Evolutionary conservation across 2,329 filamentous ascomycete genomes (phyloP), one percentile per base, ranked within the genome.

Genomic region (Pseudocercospora fuligena): DNA sequence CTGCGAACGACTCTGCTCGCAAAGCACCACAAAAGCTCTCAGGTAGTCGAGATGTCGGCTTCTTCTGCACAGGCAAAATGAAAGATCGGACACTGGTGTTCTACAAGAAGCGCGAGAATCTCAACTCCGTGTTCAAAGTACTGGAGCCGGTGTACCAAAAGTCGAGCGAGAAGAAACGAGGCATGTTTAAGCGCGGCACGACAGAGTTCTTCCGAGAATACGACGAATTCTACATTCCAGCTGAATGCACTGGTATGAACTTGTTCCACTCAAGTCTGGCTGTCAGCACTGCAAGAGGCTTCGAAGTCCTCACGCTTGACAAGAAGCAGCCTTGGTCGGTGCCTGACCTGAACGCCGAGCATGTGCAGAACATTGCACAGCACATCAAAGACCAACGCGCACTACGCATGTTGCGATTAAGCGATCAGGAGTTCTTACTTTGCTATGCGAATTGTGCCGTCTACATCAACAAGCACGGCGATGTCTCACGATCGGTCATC

Each of bases 151-250:
- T 99, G 27, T 92, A 95, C 75, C 94, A 97, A 72, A 97, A 97
- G 77, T 91, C 93, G 0, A 90, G 92, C 0, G 92, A 97, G 76
- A 94, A 92, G 82, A 92, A 90, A 74, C 87, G 89, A 4, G 89
- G 92, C 8, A 83, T 90, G 70, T 89, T 88, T 76, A 83, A 89
- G 19, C 86, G 87, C 9, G 93, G 93, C 21, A 89, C 87, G 66
- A 97, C 94, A 0, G 95, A 99, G 74, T 94, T 94, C 74, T 99
- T 98, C 88, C 91, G 95, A 69, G 95, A 99, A 77, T 99, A 94
- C 78, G 95, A 99, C 81, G 95, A 98, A 73, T 99, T 99, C 80
- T 99, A 98, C 81, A 94, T 99, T 73, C 95, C 95, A 0, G 90
- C 92, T 2, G 96, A 99, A 77, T 97, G 93, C 79, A 97, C 91